Evolutionary conservation across 352 stramenopile species (phyloP), one percentile per base, ranked within the genome.

Genomic region (Chrysophaeum taylorii): DNA sequence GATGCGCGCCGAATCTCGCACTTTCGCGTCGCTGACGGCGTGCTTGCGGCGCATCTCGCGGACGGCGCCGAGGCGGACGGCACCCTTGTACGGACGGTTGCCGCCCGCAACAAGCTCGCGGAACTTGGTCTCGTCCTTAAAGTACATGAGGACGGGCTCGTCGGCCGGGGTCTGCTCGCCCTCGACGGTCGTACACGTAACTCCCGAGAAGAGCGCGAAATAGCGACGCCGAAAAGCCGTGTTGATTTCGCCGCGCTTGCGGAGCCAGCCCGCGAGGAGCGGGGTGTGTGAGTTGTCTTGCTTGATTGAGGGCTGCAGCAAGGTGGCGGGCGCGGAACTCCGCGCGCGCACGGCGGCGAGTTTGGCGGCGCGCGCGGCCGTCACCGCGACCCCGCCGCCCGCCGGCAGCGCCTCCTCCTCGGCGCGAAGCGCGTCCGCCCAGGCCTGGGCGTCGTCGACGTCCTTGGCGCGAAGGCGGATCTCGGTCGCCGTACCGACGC

Each of bases 11-110:
- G 76, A 66, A 29, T 70, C 77, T 57, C 68, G 69, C 38, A 76
- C 71, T 0, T 73, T 38, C 68, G 27, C n/a, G 21, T 21, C 50
- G 2, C 15, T 9, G 50, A 25, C 45, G 9, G 68, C 73, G 15
- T 64, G 64, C 39, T 79, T 79, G 36, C 73, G 75, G 15, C 72
- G 71, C 29, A 80, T 70, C n/a, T 75, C 43, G 43, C 75, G 33
- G n/a, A 77, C 64, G 36, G 15, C 16, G 38, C 75, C 75, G 31
- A 63, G 27, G 43, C 73, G 70, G 45, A 80, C 64, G 62, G 78
- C 68, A 9, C 15, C 29, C 25, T 74, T 70, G 5, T 74, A 54
- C 2, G 50, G 25, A 4, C 68, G 29, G 15, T 2, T 21, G 15
- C 27, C 50, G 27, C 50, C 50, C n/a, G n/a, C 50, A 31, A 62